A percentile compares a stretch with the other conserved stretches of the same genome.
Evolutionary conservation across 2,329 filamentous ascomycete genomes (phyloP).

Genomic region (Alternaria ethzedia): DNA sequence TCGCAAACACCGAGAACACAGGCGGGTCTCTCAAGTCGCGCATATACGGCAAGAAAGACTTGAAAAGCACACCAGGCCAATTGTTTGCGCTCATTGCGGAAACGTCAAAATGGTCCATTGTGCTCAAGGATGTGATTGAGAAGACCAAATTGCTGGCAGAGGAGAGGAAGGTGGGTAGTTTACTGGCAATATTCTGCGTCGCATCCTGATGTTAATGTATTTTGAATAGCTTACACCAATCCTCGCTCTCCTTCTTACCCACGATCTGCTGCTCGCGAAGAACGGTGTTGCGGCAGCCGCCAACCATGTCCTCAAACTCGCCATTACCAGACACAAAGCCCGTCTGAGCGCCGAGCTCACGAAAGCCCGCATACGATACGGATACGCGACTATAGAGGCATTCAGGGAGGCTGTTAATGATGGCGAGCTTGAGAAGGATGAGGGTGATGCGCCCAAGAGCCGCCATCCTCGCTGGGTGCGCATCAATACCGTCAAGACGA

Average conservation of each 20-base stretch:
- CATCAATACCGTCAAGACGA: constrained; percentile 79
- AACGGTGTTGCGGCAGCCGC: constrained; percentile 81
- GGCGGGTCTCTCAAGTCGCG: constrained; percentile 88
- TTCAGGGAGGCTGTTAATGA: constrained; percentile 66
- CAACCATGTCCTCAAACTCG: constrained; percentile 76
- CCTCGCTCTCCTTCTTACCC: constrained; percentile 79
- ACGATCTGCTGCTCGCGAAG: constrained; percentile 85
- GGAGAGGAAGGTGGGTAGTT: constrained; percentile 75
- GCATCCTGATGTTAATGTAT: constrained; percentile 8
- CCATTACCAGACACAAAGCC: constrained; percentile 81
- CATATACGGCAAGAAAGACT: constrained; percentile 74
- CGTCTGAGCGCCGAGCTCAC: constrained; percentile 83
- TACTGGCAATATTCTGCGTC: neutral
- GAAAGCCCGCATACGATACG: constrained; percentile 75
- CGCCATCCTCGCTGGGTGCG: constrained; percentile 89
- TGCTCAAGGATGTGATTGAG: constrained; percentile 91
- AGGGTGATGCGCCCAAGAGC: constrained; percentile 51
- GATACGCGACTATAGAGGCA: constrained; percentile 70
- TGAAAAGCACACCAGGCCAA: constrained; percentile 80
- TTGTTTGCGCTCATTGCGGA: constrained; percentile 88
- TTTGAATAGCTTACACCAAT: constrained; percentile 73
- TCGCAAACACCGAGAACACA: constrained; percentile 67
- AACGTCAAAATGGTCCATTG: constrained; percentile 85
- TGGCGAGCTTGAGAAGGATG: constrained; percentile 32
- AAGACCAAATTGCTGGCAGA: constrained; percentile 74